Base-by-base conservation (phyloP, 2,329 filamentous ascomycete genomes). In the Exophiala xenobiotica region DNA sequence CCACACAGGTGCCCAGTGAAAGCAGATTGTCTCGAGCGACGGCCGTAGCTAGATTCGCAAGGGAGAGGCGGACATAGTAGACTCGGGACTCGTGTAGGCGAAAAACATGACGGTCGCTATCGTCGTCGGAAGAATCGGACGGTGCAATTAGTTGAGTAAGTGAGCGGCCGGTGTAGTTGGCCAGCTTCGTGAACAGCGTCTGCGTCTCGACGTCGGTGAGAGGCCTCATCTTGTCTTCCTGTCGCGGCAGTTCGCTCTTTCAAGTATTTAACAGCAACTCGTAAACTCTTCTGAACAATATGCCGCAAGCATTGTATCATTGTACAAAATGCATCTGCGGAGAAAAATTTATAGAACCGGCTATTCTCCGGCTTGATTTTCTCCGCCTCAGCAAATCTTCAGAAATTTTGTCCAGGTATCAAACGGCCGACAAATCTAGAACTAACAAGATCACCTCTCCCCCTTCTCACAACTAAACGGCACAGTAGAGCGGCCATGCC, bases 1-100 rank as follows among this genome's bases (percentile, higher is more conserved):
- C 90, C 9, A 97, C 74, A 68, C 91, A 96, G 19, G 87, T 92
- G 20, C 92, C 92, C n/a, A 96, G 76, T 0, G 87, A 91, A 45
- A 96, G 81, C 1, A 97, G 81, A 67, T 86, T 87, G 61, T 88
- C 86, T 62, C 90, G 85, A 29, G 87, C 81, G 59, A 97, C 83
- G 18, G 87, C 90, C 3, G 88, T 95, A 24, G 93, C 91, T 31
- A 97, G 77, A 70, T 97, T 97, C 55, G 92, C 91, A 53, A 97
- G 80, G 1, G 87, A 90, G 58, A 95, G 83, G 55, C 88, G 85
- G 35, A 96, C 87, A 66, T 97, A 97, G 79, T 95, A 97, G 60
- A 95, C 89, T 58, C 91, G 83, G 64, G 83, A 84, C 61, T 87
- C 83, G 68, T 92, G 85, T 48, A 95, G 78, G 49, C 90, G 86